These are phyloP conservation scores for Vigna trinervia DNA, from an alignment of 306 rosid genomes.

Conservation along the genomic window DNA sequence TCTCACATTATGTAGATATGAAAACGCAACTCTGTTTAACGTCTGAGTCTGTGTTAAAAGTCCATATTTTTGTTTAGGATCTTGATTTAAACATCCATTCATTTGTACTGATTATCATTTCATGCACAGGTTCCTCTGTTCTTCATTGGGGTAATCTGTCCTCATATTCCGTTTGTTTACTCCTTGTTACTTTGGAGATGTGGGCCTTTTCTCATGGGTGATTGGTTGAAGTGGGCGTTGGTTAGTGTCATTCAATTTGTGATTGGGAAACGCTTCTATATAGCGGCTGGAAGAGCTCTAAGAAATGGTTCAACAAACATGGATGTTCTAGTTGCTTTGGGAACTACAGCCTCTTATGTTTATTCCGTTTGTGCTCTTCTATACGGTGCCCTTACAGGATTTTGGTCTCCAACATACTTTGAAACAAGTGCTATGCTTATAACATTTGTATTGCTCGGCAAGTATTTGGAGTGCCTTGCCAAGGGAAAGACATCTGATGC, in stretches of 20 bases:
- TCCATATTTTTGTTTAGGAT: constrained; percentile 3
- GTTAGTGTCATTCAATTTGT: constrained; percentile 83
- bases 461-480: constrained; percentile 90
- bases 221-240: constrained; percentile 92
- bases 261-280: constrained; percentile 85
- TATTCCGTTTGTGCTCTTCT: constrained; percentile 89
- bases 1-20: no score
- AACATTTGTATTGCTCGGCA: constrained; percentile 90
- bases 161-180: constrained; percentile 73
- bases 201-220: constrained; percentile 87
- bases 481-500: constrained; percentile 96
- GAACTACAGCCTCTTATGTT: constrained; percentile 87
- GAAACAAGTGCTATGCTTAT: constrained; percentile 96
- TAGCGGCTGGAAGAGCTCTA: constrained; percentile 90
- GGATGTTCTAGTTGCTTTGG: constrained; percentile 96
- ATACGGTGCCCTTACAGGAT: constrained; percentile 84
- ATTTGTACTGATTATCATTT: constrained; percentile 32
- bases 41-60: constrained; percentile 2
- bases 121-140: constrained; percentile 75
- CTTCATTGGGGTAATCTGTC: constrained; percentile 77
- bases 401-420: constrained; percentile 92
- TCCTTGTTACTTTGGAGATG: constrained; percentile 82
- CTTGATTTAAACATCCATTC: not conserved
- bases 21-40: not conserved
- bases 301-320: constrained; percentile 92